Evolutionary conservation across 176 grass and related monocot genomes (phyloP), one percentile per base, ranked within the genome.

Genomic region (Triticum urartu): DNA sequence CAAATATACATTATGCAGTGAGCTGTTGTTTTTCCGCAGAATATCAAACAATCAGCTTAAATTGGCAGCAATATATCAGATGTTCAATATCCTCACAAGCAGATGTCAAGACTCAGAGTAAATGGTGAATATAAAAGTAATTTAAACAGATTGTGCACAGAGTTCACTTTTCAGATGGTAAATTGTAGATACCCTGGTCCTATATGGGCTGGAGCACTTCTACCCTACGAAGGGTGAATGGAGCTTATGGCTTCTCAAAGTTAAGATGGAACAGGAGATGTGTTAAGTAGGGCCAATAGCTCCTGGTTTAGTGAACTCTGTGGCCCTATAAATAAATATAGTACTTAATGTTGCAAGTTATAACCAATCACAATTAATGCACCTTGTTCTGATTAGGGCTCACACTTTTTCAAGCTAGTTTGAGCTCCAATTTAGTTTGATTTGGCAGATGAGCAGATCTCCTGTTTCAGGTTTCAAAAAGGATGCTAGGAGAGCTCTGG

Each of bases 91-190:
- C 47, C 72, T 75, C 72, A 75, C 8, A 14, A 48, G 42, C 22
- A 75, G 22, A 75, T 75, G 42, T 7, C 22, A 75, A 28, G 42
- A 26, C 22, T 47, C 39, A 14, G 71, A 74, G 39, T 75, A 75
- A 47, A 75, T 75, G n/a, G 72, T 75, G 39, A 42, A 15, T 75
- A 47, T 6, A 45, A 6, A 45, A 45, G 5, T 12, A 73, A 72
- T 15, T 73, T 25, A 24, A 72, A 45, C 70, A 43, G 6, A 25
- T 1, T 28, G 72, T 8, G 42, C 72, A 75, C 4, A 20, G 12
- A 17, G 72, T 75, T 75, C 42, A 75, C 72, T 75, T 75, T 48
- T 48, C 13, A 75, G 12, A 75, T 74, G 71, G 71, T 47, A 74
- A 74, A 47, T 28, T 48, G 40, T 75, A 75, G 40, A 28, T 48